Base-by-base conservation (phyloP, 78 protist genomes). In the Protostelium mycophagum region DNA sequence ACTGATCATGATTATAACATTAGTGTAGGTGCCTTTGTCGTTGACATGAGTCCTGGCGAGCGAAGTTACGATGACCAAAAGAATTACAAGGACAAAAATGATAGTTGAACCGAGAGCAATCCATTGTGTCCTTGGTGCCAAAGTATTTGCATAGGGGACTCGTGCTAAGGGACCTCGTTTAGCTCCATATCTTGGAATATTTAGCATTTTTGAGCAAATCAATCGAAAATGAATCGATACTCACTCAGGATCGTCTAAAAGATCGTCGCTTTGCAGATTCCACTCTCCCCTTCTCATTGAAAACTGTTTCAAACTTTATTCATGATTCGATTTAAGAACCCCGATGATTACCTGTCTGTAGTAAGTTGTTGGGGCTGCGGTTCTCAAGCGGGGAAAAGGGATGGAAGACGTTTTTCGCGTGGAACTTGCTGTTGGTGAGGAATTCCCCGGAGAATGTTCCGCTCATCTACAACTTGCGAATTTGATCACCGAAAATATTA, bases 1-100 rank as follows among this genome's bases (percentile, higher is more conserved):
- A 35, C 91, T 90, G 63, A 92, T 86, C 88, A 91, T 38, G 36
- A 92, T 34, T n/a, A 92, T 92, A 0, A 92, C 85, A 37, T 89
- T 89, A 37, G 10, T 85, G 16, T 51, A 51, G 5, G 73, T 51
- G 5, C 73, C 73, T 5, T 51, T 51, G 73, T 51, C 73, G 73
- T 51, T 51, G 5, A 16, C 16, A 16, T 51, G 73, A 16, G 73
- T 51, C 16, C 73, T 51, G 31, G 73, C 73, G 5, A 51, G 31
- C 31, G 73, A 51, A 16, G 73, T 51, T 5, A 51, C 16, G 73
- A 51, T 51, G 73, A 51, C 16, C 5, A 51, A 16, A 16, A 51
- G 73, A 16, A 51, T 25, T 5, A 51, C 31, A 16, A 51, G 73
- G 73, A 51, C 31, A 16, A 51, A 16, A 51, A 51, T 16, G 5